Percentiles rank a stretch among this genome's conserved stretches.
phyloP scores from a whole-genome alignment of 805 yeast species.

The Cyberlindnera mrakii region DNA sequence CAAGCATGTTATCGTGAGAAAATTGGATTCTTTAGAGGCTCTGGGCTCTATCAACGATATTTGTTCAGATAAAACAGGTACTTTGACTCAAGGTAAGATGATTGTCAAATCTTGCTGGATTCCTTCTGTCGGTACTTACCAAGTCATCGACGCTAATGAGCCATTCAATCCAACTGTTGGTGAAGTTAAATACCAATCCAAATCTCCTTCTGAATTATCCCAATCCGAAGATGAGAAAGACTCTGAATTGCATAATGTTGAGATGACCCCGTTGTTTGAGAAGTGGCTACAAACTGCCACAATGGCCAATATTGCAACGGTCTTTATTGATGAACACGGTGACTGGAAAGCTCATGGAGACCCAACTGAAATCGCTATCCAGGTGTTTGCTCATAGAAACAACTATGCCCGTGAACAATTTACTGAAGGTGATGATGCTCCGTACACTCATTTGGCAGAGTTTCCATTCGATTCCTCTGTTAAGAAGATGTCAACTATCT shows the following conservation, averaged over 20 bases:
- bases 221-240: conserved; percentile 16
- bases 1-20: conserved; percentile 67
- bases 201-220: conserved; percentile 17
- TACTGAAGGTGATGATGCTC: conserved; percentile 30
- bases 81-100: conserved; percentile 78
- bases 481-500: conserved; percentile 67
- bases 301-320: conserved; percentile 72
- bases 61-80: conserved; percentile 81
- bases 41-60: conserved; percentile 74
- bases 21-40: conserved; percentile 72
- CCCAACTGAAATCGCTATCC: conserved; percentile 86
- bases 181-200: conserved; percentile 21
- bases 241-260: neutral
- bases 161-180: conserved; percentile 65
- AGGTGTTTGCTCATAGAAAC: conserved; percentile 63
- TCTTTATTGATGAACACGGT: conserved; percentile 40
- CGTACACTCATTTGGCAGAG: conserved; percentile 44
- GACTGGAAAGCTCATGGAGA: conserved; percentile 81
- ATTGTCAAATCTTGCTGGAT: conserved; percentile 65
- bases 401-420: conserved; percentile 40
- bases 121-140: conserved; percentile 53
- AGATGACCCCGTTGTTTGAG: conserved; percentile 10
- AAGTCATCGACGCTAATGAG: conserved; percentile 48
- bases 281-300: conserved; percentile 64
- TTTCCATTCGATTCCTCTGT: conserved; percentile 72